Percentiles rank a stretch among this genome's conserved stretches.
Conservation (phyloP, 176 grass and related monocot genomes). For the Carex parvula region DNA sequence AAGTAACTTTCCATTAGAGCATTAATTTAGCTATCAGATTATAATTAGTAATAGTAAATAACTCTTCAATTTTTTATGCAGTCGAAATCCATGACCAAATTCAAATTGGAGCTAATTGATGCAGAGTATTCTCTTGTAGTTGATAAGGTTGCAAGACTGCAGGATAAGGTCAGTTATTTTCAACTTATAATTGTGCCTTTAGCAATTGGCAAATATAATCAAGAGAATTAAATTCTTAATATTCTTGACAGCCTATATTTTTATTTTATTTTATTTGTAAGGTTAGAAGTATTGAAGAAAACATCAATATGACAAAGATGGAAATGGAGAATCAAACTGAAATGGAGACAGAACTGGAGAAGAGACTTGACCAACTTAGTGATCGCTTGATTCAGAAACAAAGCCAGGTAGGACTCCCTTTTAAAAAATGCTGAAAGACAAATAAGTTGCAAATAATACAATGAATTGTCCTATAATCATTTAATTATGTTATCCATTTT, state of each 20-base stretch:
- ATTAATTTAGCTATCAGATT: neutral
- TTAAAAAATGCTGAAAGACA: neutral
- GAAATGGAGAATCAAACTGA: constrained; percentile 73
- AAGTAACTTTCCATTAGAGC: constrained; percentile 45
- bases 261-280: constrained; percentile 23
- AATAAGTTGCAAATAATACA: neutral
- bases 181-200: neutral
- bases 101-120: constrained; percentile 83
- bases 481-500: neutral
- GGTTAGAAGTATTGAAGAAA: constrained; percentile 88
- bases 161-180: constrained; percentile 66
- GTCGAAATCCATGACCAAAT: constrained; percentile 73
- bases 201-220: neutral
- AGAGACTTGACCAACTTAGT: constrained; percentile 90
- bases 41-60: neutral
- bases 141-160: constrained; percentile 76
- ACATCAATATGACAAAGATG: constrained; percentile 64
- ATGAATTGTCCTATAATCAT: neutral
- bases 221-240: neutral
- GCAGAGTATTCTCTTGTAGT: constrained; percentile 71
- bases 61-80: constrained; percentile 49
- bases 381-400: constrained; percentile 98
- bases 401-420: constrained; percentile 52
- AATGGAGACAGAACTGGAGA: constrained; percentile 82
- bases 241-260: neutral